Percentiles rank a stretch among this genome's conserved stretches.
phyloP scores from a whole-genome alignment of 768 basidiomycete species.

The Kwoniella sp. region DNA sequence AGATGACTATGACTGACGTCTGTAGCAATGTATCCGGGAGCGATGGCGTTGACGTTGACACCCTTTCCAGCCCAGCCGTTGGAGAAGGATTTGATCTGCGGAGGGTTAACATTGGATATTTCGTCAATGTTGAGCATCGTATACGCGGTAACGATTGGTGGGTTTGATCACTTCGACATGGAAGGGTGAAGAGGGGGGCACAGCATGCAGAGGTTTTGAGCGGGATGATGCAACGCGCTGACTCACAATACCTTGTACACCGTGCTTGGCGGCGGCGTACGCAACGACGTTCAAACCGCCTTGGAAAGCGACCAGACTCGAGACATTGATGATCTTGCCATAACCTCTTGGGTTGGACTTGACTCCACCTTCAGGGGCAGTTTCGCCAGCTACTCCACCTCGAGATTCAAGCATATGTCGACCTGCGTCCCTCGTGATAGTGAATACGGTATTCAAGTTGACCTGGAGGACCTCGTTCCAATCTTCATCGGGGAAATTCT shows the following conservation, averaged over 20 bases:
- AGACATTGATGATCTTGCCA: slow-evolving; percentile 73
- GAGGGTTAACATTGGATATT: no score
- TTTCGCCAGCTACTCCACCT: slow-evolving; percentile 53
- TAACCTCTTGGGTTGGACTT: slow-evolving; percentile 57
- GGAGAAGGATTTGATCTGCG: slow-evolving; percentile 69
- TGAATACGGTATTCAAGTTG: slow-evolving; percentile 84
- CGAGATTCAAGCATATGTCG: slow-evolving; percentile 76
- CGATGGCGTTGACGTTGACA: slow-evolving; percentile 84
- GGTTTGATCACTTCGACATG: no score
- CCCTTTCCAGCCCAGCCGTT: slow-evolving; percentile 92
- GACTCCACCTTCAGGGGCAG: slow-evolving; percentile 47
- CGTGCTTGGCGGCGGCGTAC: slow-evolving; percentile 86
- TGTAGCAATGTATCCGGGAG: slow-evolving; percentile 83
- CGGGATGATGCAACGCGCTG: slow-evolving; percentile 55
- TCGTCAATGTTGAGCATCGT: no score
- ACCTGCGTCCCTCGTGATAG: slow-evolving; percentile 83
- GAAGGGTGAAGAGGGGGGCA: no score
- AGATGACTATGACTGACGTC: slow-evolving; percentile 67
- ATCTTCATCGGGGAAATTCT: slow-evolving; percentile 67
- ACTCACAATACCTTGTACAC: slow-evolving; percentile 64
- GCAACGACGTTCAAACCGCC: slow-evolving; percentile 75
- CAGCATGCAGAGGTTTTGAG: slow-evolving; percentile 10
- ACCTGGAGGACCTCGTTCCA: slow-evolving; percentile 79
- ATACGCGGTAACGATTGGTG: no score
- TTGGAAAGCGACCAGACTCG: slow-evolving; percentile 58